Conservation (phyloP, 768 basidiomycete genomes). For the Mrakia frigida region DNA sequence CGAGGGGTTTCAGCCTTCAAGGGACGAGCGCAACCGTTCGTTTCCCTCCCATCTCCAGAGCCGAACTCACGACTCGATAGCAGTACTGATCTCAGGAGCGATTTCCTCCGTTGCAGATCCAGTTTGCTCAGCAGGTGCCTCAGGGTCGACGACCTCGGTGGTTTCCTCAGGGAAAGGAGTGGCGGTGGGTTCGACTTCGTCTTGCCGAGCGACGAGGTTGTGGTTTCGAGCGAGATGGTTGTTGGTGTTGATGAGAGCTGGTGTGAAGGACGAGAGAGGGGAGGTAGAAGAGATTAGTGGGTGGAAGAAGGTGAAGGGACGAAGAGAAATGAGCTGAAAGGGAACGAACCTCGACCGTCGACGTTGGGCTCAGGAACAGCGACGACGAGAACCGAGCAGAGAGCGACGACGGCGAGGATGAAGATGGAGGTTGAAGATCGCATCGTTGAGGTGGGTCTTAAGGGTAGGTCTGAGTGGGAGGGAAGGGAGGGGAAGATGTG, state of each 20-base stretch:
- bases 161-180: neutral
- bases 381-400: neutral
- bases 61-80: neutral
- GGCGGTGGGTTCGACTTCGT: neutral
- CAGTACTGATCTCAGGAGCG: neutral
- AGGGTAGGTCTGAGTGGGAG: neutral
- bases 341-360: neutral
- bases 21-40: too few species aligned
- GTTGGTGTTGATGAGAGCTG: neutral
- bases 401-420: neutral
- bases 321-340: neutral
- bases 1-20: neutral
- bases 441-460: neutral
- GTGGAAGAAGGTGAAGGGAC: neutral
- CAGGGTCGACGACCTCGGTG: neutral
- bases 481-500: neutral
- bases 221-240: neutral
- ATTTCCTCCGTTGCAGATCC: neutral
- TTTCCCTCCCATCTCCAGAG: too few species aligned
- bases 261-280: neutral
- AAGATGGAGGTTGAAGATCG: neutral
- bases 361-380: neutral
- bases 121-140: neutral
- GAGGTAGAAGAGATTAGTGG: neutral
- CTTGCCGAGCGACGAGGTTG: neutral